Evolutionary conservation across 352 stramenopile genomes (phyloP), one percentile per base, ranked within the genome.

Genomic region (Globisporangium nodosum): DNA sequence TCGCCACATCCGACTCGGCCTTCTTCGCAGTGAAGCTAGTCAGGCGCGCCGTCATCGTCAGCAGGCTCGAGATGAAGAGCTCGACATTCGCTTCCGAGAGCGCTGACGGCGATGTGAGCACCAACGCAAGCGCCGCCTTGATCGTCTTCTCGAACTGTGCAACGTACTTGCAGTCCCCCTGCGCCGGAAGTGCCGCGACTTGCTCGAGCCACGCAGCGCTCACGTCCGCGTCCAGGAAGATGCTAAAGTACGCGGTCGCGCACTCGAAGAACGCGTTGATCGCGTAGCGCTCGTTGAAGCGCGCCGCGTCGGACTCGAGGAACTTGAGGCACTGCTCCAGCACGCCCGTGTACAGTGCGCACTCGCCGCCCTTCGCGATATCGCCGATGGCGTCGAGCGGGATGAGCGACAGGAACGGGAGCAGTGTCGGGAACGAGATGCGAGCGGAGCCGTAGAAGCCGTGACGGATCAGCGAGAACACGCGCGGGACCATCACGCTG

Each of bases 281-380:
- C 30, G 71, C 82, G 35, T 69, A 60, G n/a, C 66, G 47, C 47
- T 90, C 78, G 35, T 74, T 67, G 20, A 80, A 85, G 43, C 78
- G 69, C 1, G 75, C 68, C 33, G 87, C 70, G 15, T 72, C 69
- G 0, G 74, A 89, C 21, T 74, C 73, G 1, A 90, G 48, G 63
- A 87, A 90, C 57, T 92, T 92, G 61, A 71, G 81, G 27, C 77
- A 78, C 27, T 90, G 73, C 35, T 90, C 78, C 15, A 94, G 20
- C 8, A 90, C 70, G 13, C 79, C 71, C 8, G 66, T 73, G 61
- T 91, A 94, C 13, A 90, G 37, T 16, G 56, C 64, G 54, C 75
- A 87, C 5, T 68, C 52, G 2, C 70, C 68, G 3, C 66, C 76
- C 43, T 65, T 64, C 21, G 24, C 21, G 31, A 58, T 40, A 54